Evolutionary conservation across 2,329 filamentous ascomycete species (phyloP), one percentile per base, ranked within the genome.

Genomic region (Colletotrichum kahawae): DNA sequence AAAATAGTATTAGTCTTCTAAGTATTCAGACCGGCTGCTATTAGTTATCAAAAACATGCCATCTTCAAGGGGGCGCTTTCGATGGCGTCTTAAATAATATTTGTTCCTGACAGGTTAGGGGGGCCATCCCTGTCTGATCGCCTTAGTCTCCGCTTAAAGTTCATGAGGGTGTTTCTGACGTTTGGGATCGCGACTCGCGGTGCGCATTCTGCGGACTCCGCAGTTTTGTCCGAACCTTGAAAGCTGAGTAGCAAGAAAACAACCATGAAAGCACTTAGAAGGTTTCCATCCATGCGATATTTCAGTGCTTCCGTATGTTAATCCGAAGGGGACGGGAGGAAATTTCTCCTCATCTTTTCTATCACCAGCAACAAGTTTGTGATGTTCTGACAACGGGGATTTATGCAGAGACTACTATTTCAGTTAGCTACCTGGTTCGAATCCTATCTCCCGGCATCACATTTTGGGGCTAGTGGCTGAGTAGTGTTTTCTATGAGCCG

Each of bases 31-130:
- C 43, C 43, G 43, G 43, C 43, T 51, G 43, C n/a, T 13, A 13
- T 51, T 24, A 13, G 1, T 13, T 13, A 10, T 5, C n/a, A 21
- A 48, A 4, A 5, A 0, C 9, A 1, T 5, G 1, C 3, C 4
- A 2, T 10, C 7, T 3, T 1, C 3, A 21, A 7, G 10, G 43
- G 43, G 10, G 43, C n/a, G n/a, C n/a, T 51, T 51, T 51, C 5
- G n/a, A 21, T 1, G 43, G n/a, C 12, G n/a, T 51, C n/a, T 51
- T 51, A 51, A 51, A 51, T 51, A 51, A 1, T 51, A 51, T 51
- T 51, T 51, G n/a, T 21, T 0, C 43, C n/a, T 10, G 43, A 13
- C n/a, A n/a, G 9, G n/a, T 21, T 51, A 21, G n/a, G n/a, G n/a
- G 27, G 16, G 2, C 16, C 24, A 65, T 59, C 31, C 29, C 33